phyloP scores from a whole-genome alignment of 768 basidiomycete genomes.

The Sporobolomyces pararoseus region DNA sequence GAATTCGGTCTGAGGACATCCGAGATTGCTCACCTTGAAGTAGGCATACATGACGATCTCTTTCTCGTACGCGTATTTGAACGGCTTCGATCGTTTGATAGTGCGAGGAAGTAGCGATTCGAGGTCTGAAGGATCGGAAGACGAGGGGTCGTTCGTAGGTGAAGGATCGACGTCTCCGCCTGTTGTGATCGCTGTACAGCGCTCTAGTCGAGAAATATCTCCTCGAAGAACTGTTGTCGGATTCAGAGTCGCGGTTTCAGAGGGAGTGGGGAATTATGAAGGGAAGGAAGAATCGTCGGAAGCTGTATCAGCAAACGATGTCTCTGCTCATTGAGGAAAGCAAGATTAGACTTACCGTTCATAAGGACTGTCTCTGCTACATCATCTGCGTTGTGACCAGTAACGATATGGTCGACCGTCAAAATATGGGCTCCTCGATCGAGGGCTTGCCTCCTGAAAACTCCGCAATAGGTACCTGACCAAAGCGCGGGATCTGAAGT shows the following conservation, averaged over 20 bases:
- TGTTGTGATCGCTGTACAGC: conserved; percentile 92
- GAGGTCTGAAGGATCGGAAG: conserved; percentile 51
- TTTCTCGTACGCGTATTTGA: conserved; percentile 99
- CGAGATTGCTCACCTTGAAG: conserved; percentile 57
- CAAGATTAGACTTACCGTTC: conserved; percentile 68
- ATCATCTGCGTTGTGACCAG: conserved; percentile 98
- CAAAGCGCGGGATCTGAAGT: no score
- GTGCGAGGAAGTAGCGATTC: conserved; percentile 52
- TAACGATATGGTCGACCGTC: conserved; percentile 92
- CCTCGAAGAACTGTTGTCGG: conserved; percentile 82
- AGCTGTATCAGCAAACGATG: background rate
- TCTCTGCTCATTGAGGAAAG: no score
- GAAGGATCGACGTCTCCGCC: conserved; percentile 62
- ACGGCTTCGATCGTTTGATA: conserved; percentile 95
- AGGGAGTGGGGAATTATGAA: background rate
- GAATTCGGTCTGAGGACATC: background rate
- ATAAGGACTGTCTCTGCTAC: conserved; percentile 98
- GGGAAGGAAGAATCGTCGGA: background rate
- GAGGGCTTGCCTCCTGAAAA: conserved; percentile 91
- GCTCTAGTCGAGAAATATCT: conserved; percentile 86
- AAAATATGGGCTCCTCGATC: conserved; percentile 88
- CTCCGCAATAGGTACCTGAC: conserved; percentile 84
- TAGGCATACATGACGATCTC: conserved; percentile 99
- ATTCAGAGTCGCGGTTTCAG: background rate
- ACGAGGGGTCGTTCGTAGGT: background rate